phyloP scores from a whole-genome alignment of 192 early-diverging fungal genomes.

The Rhizoclosmatium globosum region DNA sequence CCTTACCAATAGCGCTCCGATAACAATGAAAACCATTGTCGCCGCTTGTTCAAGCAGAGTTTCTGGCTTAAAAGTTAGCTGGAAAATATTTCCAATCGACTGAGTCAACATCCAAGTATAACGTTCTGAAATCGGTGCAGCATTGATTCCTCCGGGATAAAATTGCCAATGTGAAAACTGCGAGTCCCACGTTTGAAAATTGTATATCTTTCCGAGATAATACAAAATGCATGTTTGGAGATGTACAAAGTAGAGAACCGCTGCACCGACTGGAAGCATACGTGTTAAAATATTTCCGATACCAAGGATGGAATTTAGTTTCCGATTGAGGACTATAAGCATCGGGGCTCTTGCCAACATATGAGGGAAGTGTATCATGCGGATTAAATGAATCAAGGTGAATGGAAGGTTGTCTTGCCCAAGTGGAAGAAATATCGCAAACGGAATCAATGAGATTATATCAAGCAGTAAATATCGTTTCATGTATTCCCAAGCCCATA shows the following conservation, averaged over 20 bases:
- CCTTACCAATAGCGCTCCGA: slow-evolving; percentile 32
- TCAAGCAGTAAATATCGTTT: neutral
- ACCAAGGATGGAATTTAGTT: slow-evolving; percentile 7
- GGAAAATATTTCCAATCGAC: slow-evolving; percentile 44
- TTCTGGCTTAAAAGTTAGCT: slow-evolving; percentile 27
- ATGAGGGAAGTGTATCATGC: slow-evolving; percentile 3
- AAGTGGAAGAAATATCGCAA: too few relatives aligned
- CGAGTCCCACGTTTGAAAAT: slow-evolving; percentile 11
- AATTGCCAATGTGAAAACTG: slow-evolving; percentile 22
- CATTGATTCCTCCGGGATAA: slow-evolving; percentile 19
- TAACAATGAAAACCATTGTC: slow-evolving; percentile 19
- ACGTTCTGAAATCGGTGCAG: neutral
- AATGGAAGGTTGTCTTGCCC: neutral
- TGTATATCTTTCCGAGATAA: slow-evolving; percentile 25
- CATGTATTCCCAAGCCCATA: slow-evolving; percentile 9
- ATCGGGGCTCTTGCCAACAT: slow-evolving; percentile 24
- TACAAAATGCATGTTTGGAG: slow-evolving; percentile 35
- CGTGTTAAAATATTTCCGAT: slow-evolving; percentile 26
- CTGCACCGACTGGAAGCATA: slow-evolving; percentile 16
- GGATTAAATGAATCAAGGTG: neutral
- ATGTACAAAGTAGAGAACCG: slow-evolving; percentile 31
- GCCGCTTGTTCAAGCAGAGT: slow-evolving; percentile 10
- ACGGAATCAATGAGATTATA: slow-evolving; percentile 16
- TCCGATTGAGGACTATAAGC: neutral
- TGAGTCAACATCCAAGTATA: slow-evolving; percentile 31